phyloP scores from a whole-genome alignment of 768 basidiomycete species.

The Suillus plorans region DNA sequence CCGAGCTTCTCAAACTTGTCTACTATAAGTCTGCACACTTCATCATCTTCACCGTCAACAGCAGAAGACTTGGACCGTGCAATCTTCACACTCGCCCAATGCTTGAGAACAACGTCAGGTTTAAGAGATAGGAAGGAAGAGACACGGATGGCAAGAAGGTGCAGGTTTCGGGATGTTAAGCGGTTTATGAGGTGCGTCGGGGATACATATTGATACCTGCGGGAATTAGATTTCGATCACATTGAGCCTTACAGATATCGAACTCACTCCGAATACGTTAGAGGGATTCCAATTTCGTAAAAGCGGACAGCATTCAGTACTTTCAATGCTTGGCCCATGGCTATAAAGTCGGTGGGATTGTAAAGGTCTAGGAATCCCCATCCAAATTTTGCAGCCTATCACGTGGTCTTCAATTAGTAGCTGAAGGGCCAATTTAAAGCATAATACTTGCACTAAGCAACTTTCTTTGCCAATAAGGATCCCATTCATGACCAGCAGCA shows the following conservation, averaged over 20 bases:
- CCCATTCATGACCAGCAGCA: conserved; percentile 91
- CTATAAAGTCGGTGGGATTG: conserved; percentile 88
- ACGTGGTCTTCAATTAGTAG: not conserved
- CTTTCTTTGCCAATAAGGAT: conserved; percentile 84
- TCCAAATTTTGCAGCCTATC: conserved; percentile 94
- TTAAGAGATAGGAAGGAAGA: conserved; percentile 81
- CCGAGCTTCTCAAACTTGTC: conserved; percentile 87
- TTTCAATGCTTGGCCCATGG: conserved; percentile 89
- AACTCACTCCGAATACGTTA: conserved; percentile 87
- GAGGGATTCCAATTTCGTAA: conserved; percentile 90
- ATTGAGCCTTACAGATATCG: conserved; percentile 1
- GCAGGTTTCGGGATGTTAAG: conserved; percentile 82
- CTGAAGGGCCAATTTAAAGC: not conserved
- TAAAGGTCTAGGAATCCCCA: conserved; percentile 91
- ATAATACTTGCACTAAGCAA: conserved; percentile 67
- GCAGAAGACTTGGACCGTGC: conserved; percentile 62
- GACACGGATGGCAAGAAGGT: conserved; percentile 89
- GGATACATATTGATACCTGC: conserved; percentile 79
- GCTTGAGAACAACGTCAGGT: conserved; percentile 84
- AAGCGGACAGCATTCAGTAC: conserved; percentile 91
- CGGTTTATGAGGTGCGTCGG: conserved; percentile 80
- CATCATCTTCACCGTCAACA: conserved; percentile 69
- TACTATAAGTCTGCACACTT: conserved; percentile 80
- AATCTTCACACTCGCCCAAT: conserved; percentile 97
- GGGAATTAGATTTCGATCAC: conserved; percentile 8